These are phyloP conservation scores for Beauveria rudraprayagi DNA, from an alignment of 2,329 filamentous ascomycete genomes.

Conservation along the genomic window DNA sequence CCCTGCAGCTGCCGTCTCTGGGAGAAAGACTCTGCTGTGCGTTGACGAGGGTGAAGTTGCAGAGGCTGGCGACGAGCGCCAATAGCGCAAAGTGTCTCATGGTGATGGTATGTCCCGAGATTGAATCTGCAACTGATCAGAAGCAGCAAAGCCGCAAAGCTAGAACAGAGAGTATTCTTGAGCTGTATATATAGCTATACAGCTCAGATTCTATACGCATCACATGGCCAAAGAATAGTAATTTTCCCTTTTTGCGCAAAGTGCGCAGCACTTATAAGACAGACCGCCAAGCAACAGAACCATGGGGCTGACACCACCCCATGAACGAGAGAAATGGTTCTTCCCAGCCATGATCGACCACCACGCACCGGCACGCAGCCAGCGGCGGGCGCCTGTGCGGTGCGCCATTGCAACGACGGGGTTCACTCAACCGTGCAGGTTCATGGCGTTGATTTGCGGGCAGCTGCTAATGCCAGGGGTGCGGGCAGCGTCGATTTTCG, in stretches of 20 bases:
- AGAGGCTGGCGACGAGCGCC: slow-evolving; percentile 5
- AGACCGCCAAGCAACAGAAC: background rate
- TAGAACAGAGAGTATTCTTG: background rate
- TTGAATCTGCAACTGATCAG: background rate
- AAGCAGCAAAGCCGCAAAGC: background rate
- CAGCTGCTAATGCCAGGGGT: background rate
- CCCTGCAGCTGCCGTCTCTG: slow-evolving; percentile 7
- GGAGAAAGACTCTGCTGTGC: background rate
- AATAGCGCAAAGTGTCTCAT: slow-evolving; percentile 5
- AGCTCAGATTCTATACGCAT: background rate
- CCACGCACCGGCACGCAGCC: background rate
- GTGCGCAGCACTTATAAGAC: background rate
- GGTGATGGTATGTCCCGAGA: background rate
- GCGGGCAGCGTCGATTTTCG: background rate
- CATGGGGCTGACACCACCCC: slow-evolving; percentile 5
- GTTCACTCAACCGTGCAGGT: slow-evolving; percentile 1
- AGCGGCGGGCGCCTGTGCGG: background rate
- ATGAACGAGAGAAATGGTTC: background rate
- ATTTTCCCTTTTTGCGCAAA: background rate
- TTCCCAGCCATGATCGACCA: background rate
- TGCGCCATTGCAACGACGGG: slow-evolving; percentile 1
- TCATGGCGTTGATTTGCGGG: background rate
- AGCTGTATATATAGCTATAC: slow-evolving; percentile 2
- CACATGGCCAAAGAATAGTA: background rate
- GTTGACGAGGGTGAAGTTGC: background rate